Evolutionary conservation across 441 rosid genomes (phyloP).

Genomic region (Erodium trifolium): DNA sequence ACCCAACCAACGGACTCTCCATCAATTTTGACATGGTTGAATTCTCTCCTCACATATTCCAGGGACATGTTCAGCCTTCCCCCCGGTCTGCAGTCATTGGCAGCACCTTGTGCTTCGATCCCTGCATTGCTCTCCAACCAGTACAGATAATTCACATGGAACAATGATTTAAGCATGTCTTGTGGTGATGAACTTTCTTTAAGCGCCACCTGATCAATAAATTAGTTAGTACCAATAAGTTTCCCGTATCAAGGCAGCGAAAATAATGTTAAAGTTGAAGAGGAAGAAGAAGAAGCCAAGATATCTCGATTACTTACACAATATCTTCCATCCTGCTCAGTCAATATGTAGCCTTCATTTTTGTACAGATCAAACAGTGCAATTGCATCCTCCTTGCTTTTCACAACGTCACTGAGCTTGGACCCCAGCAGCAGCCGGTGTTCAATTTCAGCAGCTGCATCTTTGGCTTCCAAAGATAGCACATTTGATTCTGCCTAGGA

Average conservation of each 20-base stretch:
- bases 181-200: conserved; percentile 64
- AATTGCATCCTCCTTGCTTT: conserved; percentile 60
- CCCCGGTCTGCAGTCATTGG: conserved; percentile 56
- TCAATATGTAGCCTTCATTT: conserved; percentile 74
- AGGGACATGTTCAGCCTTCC: conserved; percentile 72
- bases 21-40: conserved; percentile 64
- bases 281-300: background rate
- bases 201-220: conserved; percentile 63
- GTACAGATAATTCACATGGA: conserved; percentile 80
- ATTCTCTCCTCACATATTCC: conserved; percentile 76
- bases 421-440: conserved; percentile 62
- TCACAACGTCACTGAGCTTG: conserved; percentile 67
- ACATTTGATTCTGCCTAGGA: conserved; percentile 9
- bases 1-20: conserved; percentile 69
- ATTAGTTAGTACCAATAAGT: background rate
- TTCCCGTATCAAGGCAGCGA: background rate
- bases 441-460: conserved; percentile 74
- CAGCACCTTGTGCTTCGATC: conserved; percentile 42
- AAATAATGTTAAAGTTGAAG: background rate
- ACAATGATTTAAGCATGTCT: conserved; percentile 89
- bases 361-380: conserved; percentile 58
- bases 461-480: conserved; percentile 60
- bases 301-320: conserved; percentile 44
- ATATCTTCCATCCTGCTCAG: conserved; percentile 54
- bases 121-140: conserved; percentile 96